Evolutionary conservation across 768 basidiomycete species (phyloP).

Genomic region (Auriculariales sp.): DNA sequence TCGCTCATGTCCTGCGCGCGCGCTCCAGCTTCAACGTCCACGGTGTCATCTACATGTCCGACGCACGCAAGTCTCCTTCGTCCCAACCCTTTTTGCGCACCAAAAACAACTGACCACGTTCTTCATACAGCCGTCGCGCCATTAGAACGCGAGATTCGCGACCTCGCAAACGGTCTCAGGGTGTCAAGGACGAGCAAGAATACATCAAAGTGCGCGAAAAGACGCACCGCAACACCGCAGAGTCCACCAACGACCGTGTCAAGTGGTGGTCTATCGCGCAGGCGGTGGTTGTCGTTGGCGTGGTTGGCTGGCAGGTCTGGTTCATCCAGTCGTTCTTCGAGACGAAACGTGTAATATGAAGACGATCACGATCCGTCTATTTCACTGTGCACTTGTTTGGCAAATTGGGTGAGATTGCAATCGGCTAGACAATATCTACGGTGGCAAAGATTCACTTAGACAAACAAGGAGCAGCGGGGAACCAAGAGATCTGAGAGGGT

Average conservation of each 20-base stretch:
- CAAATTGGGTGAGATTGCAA: no score
- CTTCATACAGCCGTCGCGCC: constrained; percentile 69
- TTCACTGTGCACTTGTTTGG: no score
- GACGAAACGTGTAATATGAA: constrained; percentile 77
- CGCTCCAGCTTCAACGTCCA: constrained; percentile 85
- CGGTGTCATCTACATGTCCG: constrained; percentile 85
- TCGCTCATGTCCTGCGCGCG: constrained; percentile 2
- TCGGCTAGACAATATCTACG: no score
- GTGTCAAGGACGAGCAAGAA: constrained; percentile 98
- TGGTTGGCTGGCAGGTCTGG: constrained; percentile 95
- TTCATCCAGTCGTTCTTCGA: constrained; percentile 66
- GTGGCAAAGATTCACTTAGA: no score
- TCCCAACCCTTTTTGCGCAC: not conserved
- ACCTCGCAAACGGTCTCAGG: constrained; percentile 65
- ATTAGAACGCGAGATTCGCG: constrained; percentile 89
- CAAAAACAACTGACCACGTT: not conserved
- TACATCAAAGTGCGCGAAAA: constrained; percentile 92
- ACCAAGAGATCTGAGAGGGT: no score
- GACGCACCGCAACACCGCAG: constrained; percentile 86
- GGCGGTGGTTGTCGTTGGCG: constrained; percentile 67
- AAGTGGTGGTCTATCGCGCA: constrained; percentile 99
- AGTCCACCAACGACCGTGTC: constrained; percentile 85
- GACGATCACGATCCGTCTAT: no score
- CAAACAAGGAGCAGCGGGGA: no score
- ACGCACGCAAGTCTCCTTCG: constrained; percentile 49